Evolutionary conservation across 1,284 basidiomycete species (phyloP).

Genomic region (Cystobasidium sp.): DNA sequence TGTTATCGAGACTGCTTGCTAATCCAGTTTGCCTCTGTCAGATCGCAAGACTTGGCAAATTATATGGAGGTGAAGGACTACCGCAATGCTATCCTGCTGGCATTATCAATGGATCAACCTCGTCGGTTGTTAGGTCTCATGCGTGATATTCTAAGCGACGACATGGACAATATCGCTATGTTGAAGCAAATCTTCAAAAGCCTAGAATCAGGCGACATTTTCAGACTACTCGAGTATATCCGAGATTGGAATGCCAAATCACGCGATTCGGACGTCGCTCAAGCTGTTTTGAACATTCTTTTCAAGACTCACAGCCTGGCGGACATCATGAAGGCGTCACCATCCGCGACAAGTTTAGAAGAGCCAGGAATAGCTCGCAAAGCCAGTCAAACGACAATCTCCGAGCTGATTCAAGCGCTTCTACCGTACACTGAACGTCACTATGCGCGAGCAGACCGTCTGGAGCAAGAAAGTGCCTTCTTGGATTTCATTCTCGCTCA

Average conservation of each 20-base stretch:
- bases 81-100: conserved; percentile 84
- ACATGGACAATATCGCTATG: conserved; percentile 10
- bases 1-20: neutral
- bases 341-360: conserved; percentile 5
- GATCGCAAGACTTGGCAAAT: conserved; percentile 94
- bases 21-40: conserved; percentile 55
- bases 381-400: conserved; percentile 38
- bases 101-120: conserved; percentile 90
- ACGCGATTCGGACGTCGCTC: conserved; percentile 82
- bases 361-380: neutral
- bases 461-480: conserved; percentile 90
- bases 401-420: conserved; percentile 77
- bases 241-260: conserved; percentile 93
- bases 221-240: conserved; percentile 78
- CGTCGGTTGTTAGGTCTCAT: conserved; percentile 84
- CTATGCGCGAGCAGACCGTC: conserved; percentile 77
- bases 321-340: conserved; percentile 29
- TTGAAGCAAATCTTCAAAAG: conserved; percentile 68
- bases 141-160: conserved; percentile 47
- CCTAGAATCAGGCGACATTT: conserved; percentile 73
- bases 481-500: conserved; percentile 78
- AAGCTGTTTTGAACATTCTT: conserved; percentile 80
- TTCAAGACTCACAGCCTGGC: conserved; percentile 57
- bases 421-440: conserved; percentile 95
- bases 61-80: conserved; percentile 88